Conservation (phyloP, 164 flowering plant genomes). For the Piper betle region DNA sequence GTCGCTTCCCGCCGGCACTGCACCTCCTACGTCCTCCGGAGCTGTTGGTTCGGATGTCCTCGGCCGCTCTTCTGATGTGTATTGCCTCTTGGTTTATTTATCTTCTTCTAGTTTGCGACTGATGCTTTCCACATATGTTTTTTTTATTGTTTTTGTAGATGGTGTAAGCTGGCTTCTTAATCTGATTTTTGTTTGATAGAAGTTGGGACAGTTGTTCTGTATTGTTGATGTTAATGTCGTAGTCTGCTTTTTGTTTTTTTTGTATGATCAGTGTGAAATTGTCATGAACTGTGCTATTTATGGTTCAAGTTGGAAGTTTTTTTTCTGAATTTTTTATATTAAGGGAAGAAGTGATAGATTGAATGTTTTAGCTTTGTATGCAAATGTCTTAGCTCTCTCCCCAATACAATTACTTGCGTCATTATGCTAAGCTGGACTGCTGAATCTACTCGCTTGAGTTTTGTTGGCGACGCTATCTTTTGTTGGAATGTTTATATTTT, state of each 20-base stretch:
- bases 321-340: too few relatives aligned
- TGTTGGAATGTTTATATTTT: too few relatives aligned
- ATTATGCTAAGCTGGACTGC: too few relatives aligned
- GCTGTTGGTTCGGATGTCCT: not conserved
- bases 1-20: conserved; percentile 4
- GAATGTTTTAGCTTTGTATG: too few relatives aligned
- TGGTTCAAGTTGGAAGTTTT: too few relatives aligned
- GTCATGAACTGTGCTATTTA: too few relatives aligned
- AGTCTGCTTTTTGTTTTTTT: not conserved
- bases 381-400: too few relatives aligned
- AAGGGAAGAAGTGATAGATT: too few relatives aligned
- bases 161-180: not conserved
- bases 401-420: too few relatives aligned
- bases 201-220: not conserved
- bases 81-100: not conserved
- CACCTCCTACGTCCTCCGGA: not conserved
- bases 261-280: too few relatives aligned
- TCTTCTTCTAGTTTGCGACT: not conserved
- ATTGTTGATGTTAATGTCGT: not conserved
- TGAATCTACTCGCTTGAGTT: too few relatives aligned
- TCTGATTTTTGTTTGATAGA: not conserved
- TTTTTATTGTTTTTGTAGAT: not conserved
- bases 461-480: too few relatives aligned
- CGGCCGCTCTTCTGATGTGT: conserved; percentile 16
- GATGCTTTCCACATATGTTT: not conserved